phyloP scores from a whole-genome alignment of 495 filamentous ascomycete species.

The Aspergillus saccharolyticus region DNA sequence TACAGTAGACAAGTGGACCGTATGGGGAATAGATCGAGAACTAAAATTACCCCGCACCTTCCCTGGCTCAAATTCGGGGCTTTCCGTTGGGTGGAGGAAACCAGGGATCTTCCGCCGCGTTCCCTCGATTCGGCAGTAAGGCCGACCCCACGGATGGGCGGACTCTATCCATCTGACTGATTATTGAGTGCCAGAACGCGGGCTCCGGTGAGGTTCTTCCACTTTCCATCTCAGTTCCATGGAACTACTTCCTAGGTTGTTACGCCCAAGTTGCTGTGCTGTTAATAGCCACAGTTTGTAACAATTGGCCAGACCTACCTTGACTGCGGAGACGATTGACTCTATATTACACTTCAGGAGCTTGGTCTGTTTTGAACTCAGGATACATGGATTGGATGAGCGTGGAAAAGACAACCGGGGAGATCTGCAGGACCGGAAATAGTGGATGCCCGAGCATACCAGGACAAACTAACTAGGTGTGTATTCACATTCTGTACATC shows the following conservation, averaged over 20 bases:
- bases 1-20: not conserved
- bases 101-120: not conserved
- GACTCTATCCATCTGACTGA: not conserved
- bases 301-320: too few species aligned
- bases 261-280: too few species aligned
- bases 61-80: not conserved
- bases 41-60: not conserved
- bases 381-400: too few species aligned
- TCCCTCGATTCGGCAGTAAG: not conserved
- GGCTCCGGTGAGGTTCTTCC: too few species aligned
- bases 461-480: not conserved
- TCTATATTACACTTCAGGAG: too few species aligned
- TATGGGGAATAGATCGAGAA: conserved; percentile 2
- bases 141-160: not conserved
- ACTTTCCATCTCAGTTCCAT: too few species aligned
- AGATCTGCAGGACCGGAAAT: not conserved
- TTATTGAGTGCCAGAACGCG: not conserved
- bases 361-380: too few species aligned
- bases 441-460: not conserved
- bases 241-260: too few species aligned
- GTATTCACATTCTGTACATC: too few species aligned
- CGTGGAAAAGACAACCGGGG: not conserved
- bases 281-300: too few species aligned
- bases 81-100: not conserved
- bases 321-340: too few species aligned